These are phyloP conservation scores for Trichoderma erinaceum DNA, from an alignment of 495 filamentous ascomycete genomes.

Conservation along the genomic window DNA sequence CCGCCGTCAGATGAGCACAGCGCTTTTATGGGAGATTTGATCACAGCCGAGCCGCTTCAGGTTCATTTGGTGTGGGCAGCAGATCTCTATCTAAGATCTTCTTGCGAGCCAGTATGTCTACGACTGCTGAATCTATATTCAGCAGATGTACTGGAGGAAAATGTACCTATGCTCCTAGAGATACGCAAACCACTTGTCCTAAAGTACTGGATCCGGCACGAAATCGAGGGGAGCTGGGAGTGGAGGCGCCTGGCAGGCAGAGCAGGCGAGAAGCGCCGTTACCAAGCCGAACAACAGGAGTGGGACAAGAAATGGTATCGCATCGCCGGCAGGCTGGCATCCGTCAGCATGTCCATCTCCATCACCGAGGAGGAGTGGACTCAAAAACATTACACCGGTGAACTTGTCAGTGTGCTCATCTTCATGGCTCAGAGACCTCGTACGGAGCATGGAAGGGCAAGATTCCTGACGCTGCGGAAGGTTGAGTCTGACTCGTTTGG, in stretches of 20 bases:
- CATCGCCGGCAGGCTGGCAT: slow-evolving; percentile 3
- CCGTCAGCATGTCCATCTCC: neutral
- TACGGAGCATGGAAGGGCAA: neutral
- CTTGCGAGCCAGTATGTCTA: neutral
- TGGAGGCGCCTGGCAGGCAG: slow-evolving; percentile 8
- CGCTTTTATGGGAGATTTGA: slow-evolving; percentile 6
- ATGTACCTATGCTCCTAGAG: neutral
- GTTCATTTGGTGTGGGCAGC: slow-evolving; percentile 6
- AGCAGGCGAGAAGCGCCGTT: neutral
- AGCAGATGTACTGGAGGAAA: neutral
- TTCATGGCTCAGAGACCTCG: neutral
- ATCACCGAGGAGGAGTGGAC: slow-evolving; percentile 11
- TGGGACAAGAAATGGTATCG: slow-evolving; percentile 12
- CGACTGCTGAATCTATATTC: neutral
- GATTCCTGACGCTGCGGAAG: slow-evolving; percentile 11
- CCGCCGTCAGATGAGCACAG: slow-evolving; percentile 11
- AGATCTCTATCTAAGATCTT: neutral
- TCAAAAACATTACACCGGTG: neutral
- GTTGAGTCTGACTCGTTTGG: slow-evolving; percentile 6
- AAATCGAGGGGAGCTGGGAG: neutral
- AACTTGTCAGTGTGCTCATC: slow-evolving; percentile 13
- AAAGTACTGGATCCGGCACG: neutral
- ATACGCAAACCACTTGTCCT: neutral
- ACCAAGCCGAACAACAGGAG: slow-evolving; percentile 1
- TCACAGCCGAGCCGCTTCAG: neutral